Conservation (phyloP, 2,329 filamentous ascomycete species). For the Aspergillus ochraceus region DNA sequence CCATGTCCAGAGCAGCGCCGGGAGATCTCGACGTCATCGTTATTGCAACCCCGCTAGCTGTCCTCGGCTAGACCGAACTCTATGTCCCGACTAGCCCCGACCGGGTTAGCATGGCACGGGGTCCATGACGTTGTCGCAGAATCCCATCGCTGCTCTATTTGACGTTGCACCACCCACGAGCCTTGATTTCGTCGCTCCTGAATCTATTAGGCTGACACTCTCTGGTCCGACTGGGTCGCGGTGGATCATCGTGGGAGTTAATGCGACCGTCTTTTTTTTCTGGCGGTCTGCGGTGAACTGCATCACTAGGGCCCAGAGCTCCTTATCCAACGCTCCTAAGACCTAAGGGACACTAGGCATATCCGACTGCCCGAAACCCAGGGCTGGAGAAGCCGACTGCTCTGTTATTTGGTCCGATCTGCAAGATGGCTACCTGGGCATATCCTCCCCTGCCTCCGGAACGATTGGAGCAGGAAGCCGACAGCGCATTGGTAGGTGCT, state of each 20-base stretch:
- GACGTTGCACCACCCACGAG: conserved; percentile 30
- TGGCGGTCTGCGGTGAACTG: background rate
- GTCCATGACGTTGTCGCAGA: conserved; percentile 34
- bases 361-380: conserved; percentile 1
- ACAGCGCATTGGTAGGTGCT: conserved; percentile 51
- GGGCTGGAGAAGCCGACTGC: background rate
- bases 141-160: conserved; percentile 8
- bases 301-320: background rate
- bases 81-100: conserved; percentile 17
- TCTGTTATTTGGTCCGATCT: background rate
- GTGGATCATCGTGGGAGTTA: background rate
- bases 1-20: conserved; percentile 2
- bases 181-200: background rate
- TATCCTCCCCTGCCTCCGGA: conserved; percentile 58
- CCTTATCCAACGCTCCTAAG: background rate
- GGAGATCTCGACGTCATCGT: conserved; percentile 37
- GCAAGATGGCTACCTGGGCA: conserved; percentile 60
- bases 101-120: conserved; percentile 13
- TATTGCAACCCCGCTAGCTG: conserved; percentile 23
- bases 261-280: background rate
- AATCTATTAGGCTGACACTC: background rate
- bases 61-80: conserved; percentile 22
- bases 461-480: conserved; percentile 53
- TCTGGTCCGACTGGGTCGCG: background rate
- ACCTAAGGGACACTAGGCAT: background rate